phyloP scores from a whole-genome alignment of 2,329 filamentous ascomycete species.

The Coniochaeta ligniaria region DNA sequence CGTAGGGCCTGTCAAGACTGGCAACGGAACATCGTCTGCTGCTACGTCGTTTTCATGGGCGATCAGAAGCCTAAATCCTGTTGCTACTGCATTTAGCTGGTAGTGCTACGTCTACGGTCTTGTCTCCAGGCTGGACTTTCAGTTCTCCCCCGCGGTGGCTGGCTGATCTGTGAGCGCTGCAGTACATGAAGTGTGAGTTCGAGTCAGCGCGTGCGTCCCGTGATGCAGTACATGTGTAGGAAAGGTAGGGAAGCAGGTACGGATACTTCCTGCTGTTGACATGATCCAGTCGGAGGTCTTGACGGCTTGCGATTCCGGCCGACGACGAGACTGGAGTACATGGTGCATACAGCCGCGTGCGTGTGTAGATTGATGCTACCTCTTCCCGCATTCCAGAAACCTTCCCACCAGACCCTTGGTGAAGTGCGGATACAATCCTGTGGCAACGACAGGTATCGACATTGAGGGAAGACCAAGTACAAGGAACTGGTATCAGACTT shows the following conservation, averaged over 20 bases:
- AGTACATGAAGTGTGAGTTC: not conserved
- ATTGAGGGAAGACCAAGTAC: not conserved
- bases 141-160: not conserved
- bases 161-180: not conserved
- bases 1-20: constrained; percentile 1
- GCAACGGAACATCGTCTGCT: not conserved
- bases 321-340: not conserved
- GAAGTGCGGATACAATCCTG: not conserved
- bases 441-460: not conserved
- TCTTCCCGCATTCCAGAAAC: not conserved
- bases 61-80: not conserved
- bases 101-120: not conserved
- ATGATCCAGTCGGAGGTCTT: not conserved
- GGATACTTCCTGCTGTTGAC: not conserved
- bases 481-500: not conserved
- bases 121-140: not conserved
- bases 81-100: not conserved
- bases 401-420: not conserved
- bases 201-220: not conserved
- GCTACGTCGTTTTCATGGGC: not conserved
- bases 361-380: not conserved
- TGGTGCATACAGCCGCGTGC: not conserved
- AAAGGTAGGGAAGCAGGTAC: not conserved
- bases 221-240: not conserved
- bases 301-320: not conserved